Conservation (phyloP, 768 basidiomycete species). For the Multifurca ochricompacta region DNA sequence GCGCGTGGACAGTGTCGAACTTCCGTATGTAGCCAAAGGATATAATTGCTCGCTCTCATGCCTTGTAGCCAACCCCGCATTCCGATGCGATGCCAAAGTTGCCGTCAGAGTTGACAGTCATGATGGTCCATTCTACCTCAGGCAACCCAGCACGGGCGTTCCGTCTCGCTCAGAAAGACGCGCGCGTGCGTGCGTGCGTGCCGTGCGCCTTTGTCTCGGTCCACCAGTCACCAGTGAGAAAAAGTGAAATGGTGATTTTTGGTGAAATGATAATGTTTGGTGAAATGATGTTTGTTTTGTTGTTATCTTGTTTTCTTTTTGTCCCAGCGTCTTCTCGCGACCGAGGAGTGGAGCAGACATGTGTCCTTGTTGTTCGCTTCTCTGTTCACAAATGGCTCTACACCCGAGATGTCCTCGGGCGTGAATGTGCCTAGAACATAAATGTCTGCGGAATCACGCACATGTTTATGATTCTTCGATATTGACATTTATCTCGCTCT, state of each 20-base stretch:
- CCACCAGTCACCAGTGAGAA: not conserved
- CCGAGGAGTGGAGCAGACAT: constrained; percentile 2
- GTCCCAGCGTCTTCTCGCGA: not conserved
- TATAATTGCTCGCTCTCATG: not conserved
- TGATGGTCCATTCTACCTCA: not conserved
- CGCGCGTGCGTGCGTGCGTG: not conserved
- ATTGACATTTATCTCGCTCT: too few species aligned
- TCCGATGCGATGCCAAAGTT: not conserved
- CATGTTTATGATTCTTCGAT: not conserved
- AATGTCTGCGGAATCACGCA: not conserved
- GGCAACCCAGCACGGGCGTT: not conserved
- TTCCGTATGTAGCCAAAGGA: constrained; percentile 1
- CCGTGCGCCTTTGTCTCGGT: not conserved
- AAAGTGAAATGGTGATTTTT: too few species aligned
- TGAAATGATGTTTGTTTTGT: too few species aligned
- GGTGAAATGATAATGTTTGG: too few species aligned
- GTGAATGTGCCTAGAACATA: not conserved
- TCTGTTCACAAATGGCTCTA: not conserved
- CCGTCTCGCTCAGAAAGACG: not conserved
- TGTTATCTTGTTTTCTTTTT: too few species aligned
- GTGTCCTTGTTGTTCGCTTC: constrained; percentile 2
- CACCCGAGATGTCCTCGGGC: not conserved
- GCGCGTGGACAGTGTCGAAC: not conserved
- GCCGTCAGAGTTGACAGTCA: not conserved
- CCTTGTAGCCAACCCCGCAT: not conserved